Percentiles rank a stretch among this genome's conserved stretches.
Conservation (phyloP, 495 filamentous ascomycete genomes). For the Staphylotrichum tortipilum region DNA sequence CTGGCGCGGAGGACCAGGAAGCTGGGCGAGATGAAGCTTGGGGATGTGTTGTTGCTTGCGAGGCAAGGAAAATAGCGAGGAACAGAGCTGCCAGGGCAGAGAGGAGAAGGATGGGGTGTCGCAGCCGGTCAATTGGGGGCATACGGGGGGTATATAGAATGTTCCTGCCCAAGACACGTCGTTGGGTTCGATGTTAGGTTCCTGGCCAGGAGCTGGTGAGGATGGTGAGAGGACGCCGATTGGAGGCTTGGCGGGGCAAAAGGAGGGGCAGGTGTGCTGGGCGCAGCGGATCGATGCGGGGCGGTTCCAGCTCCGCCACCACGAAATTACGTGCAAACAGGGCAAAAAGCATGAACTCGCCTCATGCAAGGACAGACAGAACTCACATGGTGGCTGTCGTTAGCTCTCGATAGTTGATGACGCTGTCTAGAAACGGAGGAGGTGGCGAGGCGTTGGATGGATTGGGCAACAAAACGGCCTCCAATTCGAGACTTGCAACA, state of each 20-base stretch:
- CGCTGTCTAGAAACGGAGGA: too few relatives aligned
- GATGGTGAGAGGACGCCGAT: conserved; percentile 1
- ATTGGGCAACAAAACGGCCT: too few relatives aligned
- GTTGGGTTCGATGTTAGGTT: background rate
- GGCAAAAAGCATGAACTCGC: too few relatives aligned
- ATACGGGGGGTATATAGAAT: conserved; percentile 1
- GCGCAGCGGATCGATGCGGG: background rate
- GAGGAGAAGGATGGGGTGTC: background rate
- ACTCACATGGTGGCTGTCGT: too few relatives aligned
- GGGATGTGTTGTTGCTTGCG: background rate
- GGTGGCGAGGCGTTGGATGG: too few relatives aligned
- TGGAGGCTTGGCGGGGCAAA: background rate
- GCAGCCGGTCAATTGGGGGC: background rate
- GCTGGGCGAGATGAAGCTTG: background rate
- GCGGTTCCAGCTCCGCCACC: conserved; percentile 2
- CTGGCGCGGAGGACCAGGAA: background rate
- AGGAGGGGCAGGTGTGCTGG: background rate
- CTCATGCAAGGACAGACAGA: too few relatives aligned
- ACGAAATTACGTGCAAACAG: background rate
- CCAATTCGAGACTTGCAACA: too few relatives aligned
- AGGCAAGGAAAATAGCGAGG: background rate
- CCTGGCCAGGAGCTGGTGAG: background rate
- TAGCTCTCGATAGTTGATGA: too few relatives aligned
- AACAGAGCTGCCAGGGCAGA: background rate
- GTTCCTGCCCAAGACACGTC: background rate